Conservation (phyloP, 2,329 filamentous ascomycete genomes). For the Clonostachys chloroleuca region DNA sequence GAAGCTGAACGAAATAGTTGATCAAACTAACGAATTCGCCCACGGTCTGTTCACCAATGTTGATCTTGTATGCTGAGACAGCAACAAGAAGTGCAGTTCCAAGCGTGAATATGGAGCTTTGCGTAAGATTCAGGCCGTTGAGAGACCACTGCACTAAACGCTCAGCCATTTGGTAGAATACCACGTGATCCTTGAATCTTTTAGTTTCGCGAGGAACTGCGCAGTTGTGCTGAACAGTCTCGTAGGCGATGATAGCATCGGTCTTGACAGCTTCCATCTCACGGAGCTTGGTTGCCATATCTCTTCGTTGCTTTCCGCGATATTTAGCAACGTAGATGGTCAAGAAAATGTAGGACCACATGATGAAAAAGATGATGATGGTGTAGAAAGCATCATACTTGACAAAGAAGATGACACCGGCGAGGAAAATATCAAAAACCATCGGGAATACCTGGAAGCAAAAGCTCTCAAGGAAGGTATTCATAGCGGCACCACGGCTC, state of each 20-base stretch:
- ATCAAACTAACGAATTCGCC: slow-evolving; percentile 53
- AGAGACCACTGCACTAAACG: slow-evolving; percentile 51
- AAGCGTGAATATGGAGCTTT: slow-evolving; percentile 59
- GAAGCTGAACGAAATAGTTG: slow-evolving; percentile 56
- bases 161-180: slow-evolving; percentile 48
- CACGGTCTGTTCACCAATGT: slow-evolving; percentile 44
- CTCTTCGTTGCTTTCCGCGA: slow-evolving; percentile 32
- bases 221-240: slow-evolving; percentile 62
- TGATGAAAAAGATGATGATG: slow-evolving; percentile 40
- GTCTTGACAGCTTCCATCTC: slow-evolving; percentile 46
- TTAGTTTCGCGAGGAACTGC: slow-evolving; percentile 54
- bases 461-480: slow-evolving; percentile 42
- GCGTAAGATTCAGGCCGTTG: slow-evolving; percentile 55
- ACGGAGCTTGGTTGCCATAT: slow-evolving; percentile 35
- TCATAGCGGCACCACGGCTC: slow-evolving; percentile 39
- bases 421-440: slow-evolving; percentile 43
- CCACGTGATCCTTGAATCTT: slow-evolving; percentile 50
- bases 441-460: slow-evolving; percentile 45
- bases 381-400: slow-evolving; percentile 42
- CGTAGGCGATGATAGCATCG: slow-evolving; percentile 42
- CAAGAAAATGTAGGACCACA: slow-evolving; percentile 43
- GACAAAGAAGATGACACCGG: slow-evolving; percentile 38
- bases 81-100: slow-evolving; percentile 56
- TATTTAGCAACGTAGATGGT: slow-evolving; percentile 46
- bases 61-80: slow-evolving; percentile 59